Evolutionary conservation across 148 eudicot species (phyloP).

Genomic region (Cornus suecica): DNA sequence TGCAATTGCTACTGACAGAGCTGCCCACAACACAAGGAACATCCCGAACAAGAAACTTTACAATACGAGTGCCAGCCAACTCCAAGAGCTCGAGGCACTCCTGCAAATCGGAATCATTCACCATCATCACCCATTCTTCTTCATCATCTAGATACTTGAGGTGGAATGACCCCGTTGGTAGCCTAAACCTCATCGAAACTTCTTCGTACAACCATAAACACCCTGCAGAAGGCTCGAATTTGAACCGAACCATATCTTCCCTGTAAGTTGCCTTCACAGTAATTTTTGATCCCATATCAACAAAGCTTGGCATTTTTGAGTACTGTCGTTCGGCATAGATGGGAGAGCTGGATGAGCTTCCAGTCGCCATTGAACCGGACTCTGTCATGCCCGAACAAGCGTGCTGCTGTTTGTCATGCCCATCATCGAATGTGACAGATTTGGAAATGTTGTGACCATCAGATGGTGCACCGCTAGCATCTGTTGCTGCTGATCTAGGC

Average conservation of each 20-base stretch:
- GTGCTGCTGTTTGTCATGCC: slow-evolving; percentile 40
- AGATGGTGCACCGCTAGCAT: slow-evolving; percentile 18
- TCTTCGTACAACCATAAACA: slow-evolving; percentile 67
- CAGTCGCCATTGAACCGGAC: slow-evolving; percentile 49
- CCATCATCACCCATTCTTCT: slow-evolving; percentile 89
- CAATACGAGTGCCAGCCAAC: slow-evolving; percentile 50
- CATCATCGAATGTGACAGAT: slow-evolving; percentile 22
- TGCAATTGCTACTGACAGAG: slow-evolving; percentile 69
- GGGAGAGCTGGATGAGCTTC: slow-evolving; percentile 56
- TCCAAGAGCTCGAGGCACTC: slow-evolving; percentile 86
- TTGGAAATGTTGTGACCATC: slow-evolving; percentile 18
- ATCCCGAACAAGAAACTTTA: slow-evolving; percentile 74
- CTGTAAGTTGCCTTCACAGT: slow-evolving; percentile 66
- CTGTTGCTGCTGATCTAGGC: slow-evolving; percentile 17
- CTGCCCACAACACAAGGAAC: slow-evolving; percentile 49
- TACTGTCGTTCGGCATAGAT: slow-evolving; percentile 23
- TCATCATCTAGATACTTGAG: slow-evolving; percentile 92
- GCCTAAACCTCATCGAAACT: slow-evolving; percentile 66
- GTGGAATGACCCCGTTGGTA: slow-evolving; percentile 60
- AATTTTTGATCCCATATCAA: slow-evolving; percentile 46
- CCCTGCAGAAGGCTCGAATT: slow-evolving; percentile 58
- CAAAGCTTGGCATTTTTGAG: slow-evolving; percentile 15
- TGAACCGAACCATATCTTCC: slow-evolving; percentile 76
- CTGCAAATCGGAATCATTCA: slow-evolving; percentile 67
- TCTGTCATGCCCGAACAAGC: slow-evolving; percentile 73